Evolutionary conservation across 176 grass and related monocot genomes (phyloP), one percentile per base, ranked within the genome.

Genomic region (Raddia distichophylla): DNA sequence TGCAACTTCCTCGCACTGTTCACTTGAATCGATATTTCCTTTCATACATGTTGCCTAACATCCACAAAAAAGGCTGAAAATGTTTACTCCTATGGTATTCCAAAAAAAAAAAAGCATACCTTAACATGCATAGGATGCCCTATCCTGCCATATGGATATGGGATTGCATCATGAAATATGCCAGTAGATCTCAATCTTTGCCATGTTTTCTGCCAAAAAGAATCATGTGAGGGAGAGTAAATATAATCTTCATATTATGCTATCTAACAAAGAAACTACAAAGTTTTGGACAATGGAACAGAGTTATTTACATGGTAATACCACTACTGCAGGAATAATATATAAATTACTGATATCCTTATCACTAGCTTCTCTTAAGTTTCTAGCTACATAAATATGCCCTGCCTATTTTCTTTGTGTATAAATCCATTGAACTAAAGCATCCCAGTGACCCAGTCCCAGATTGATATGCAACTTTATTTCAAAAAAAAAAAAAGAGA

Each of bases 91-190:
- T 18, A 61, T 54, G 54, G 20, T 17, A 84, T 61, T 70, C 57
- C 40, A 58, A 40, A 18, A 43, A 67, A 17, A 50, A 37, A 77
- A 65, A 57, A 81, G 7, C 42, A 76, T 94, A 97, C 89, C 94
- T 94, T 97, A 20, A 97, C 91, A 88, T 94, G 91, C 91, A 94
- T 94, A 60, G 94, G 94, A 83, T 92, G 76, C 70, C 89, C 87
- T 53, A 92, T 67, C 68, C 91, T 94, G 47, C 86, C 67, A 88
- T 52, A 64, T 69, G 94, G 87, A 85, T 82, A 75, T 60, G 89
- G 94, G 82, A 97, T 81, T 82, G 91, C 91, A 84, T 97, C 91
- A 60, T 90, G 91, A 91, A 97, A 91, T 92, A 94, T 86, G 63
- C 85, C 87, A 0, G 67, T 69, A 77, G 72, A 78, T 84, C 80